Evolutionary conservation across 1,284 basidiomycete species (phyloP).

Genomic region (Xanthoconium separans): DNA sequence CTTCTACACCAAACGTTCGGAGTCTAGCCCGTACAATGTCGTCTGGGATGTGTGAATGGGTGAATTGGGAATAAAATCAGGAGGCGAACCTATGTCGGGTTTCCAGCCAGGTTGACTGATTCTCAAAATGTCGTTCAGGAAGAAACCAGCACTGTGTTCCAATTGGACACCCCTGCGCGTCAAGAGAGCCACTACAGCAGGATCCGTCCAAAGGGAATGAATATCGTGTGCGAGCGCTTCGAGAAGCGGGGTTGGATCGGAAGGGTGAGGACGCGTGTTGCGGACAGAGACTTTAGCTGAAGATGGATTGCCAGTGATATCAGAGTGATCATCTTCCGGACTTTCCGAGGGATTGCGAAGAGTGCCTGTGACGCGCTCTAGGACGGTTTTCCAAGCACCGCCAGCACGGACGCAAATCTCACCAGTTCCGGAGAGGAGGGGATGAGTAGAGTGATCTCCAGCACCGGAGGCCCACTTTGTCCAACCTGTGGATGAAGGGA

Average conservation of each 20-base stretch:
- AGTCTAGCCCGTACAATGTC: constrained; percentile 68
- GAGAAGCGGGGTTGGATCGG: constrained; percentile 51
- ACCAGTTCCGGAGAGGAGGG: constrained; percentile 4
- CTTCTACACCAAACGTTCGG: constrained; percentile 66
- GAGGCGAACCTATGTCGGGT: constrained; percentile 50
- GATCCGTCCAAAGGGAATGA: constrained; percentile 58
- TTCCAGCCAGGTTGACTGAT: constrained; percentile 53
- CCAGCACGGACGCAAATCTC: constrained; percentile 59
- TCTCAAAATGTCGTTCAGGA: constrained; percentile 61
- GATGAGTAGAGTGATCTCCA: not conserved
- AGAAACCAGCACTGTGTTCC: constrained; percentile 65
- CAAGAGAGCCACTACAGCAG: constrained; percentile 50
- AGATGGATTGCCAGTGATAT: not conserved
- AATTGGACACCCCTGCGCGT: constrained; percentile 46
- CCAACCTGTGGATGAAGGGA: constrained; percentile 19
- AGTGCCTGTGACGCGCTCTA: constrained; percentile 27
- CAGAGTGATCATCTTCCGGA: not conserved
- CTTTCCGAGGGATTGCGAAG: not conserved
- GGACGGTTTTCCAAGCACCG: constrained; percentile 50
- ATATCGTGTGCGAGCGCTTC: constrained; percentile 61
- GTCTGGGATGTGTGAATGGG: constrained; percentile 27
- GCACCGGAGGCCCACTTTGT: constrained; percentile 26
- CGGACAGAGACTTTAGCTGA: constrained; percentile 4
- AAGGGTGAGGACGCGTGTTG: constrained; percentile 17
- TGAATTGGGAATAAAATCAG: not conserved